Evolutionary conservation across 768 basidiomycete species (phyloP).

Genomic region (Agaricus blazei): DNA sequence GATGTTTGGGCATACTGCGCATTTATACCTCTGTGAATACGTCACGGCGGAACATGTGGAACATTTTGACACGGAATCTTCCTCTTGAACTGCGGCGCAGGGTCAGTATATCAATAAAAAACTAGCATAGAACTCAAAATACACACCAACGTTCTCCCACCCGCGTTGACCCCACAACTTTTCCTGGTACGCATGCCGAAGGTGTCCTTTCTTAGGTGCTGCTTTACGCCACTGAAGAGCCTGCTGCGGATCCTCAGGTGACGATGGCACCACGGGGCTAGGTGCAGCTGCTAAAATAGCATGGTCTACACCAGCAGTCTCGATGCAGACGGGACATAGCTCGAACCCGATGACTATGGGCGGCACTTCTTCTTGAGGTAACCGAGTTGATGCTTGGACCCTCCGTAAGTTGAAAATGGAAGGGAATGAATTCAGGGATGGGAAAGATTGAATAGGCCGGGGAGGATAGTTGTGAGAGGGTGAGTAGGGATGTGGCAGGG

Average conservation of each 20-base stretch:
- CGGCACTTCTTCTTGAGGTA: constrained; percentile 11
- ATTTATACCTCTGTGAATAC: constrained; percentile 71
- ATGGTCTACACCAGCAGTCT: constrained; percentile 72
- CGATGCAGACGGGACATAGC: constrained; percentile 78
- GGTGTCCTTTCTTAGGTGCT: constrained; percentile 70
- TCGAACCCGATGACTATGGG: constrained; percentile 58
- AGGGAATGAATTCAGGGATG: constrained; percentile 26
- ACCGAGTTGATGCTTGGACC: constrained; percentile 8
- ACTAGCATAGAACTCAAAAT: background rate
- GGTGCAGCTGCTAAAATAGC: constrained; percentile 57
- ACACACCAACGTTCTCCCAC: constrained; percentile 88
- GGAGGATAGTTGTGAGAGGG: constrained; percentile 18
- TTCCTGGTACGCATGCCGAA: constrained; percentile 83
- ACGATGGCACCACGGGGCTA: constrained; percentile 35
- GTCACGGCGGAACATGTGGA: constrained; percentile 74
- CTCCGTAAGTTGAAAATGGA: constrained; percentile 18
- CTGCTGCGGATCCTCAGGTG: constrained; percentile 48
- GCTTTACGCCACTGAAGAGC: constrained; percentile 60
- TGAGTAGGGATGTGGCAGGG: constrained; percentile 1
- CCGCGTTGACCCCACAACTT: constrained; percentile 79
- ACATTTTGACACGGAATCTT: constrained; percentile 58
- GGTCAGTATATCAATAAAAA: constrained; percentile 1
- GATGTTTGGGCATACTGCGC: constrained; percentile 74
- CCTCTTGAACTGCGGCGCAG: constrained; percentile 54
- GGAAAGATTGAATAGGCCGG: constrained; percentile 23